Evolutionary conservation across 441 rosid species (phyloP).

Genomic region (Aquilaria agallochum): DNA sequence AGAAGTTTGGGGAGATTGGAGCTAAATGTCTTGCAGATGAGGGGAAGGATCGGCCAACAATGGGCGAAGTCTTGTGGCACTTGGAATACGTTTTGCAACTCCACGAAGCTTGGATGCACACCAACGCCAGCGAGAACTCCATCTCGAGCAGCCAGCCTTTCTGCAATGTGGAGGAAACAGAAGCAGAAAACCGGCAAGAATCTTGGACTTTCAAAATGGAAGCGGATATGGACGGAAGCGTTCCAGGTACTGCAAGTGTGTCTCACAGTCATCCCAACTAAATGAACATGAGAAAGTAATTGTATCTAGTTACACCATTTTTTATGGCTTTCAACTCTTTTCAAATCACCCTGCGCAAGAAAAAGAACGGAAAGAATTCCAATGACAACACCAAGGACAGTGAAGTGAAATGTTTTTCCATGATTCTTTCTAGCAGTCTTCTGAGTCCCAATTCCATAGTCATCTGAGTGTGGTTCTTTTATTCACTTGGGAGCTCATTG

Average conservation of each 20-base stretch:
- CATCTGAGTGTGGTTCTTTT: too few relatives aligned
- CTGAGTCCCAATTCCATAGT: too few relatives aligned
- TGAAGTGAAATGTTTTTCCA: too few relatives aligned
- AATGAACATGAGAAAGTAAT: conserved; percentile 6
- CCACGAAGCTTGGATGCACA: conserved; percentile 64
- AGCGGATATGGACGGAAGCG: neutral
- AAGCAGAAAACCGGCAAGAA: conserved; percentile 15
- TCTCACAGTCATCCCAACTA: neutral
- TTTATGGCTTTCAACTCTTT: conserved; percentile 23
- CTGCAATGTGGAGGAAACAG: conserved; percentile 23
- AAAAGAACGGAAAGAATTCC: too few relatives aligned
- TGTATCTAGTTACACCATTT: conserved; percentile 7
- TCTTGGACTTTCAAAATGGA: conserved; percentile 15
- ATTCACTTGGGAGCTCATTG: too few relatives aligned
- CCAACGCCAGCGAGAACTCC: conserved; percentile 29
- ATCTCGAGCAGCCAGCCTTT: conserved; percentile 31
- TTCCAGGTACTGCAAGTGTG: conserved; percentile 6
- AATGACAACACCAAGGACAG: too few relatives aligned
- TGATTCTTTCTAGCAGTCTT: too few relatives aligned
- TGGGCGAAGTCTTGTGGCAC: conserved; percentile 91
- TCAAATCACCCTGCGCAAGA: too few relatives aligned
- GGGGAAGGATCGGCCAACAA: conserved; percentile 74
- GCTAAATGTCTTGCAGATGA: conserved; percentile 85
- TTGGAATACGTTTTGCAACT: conserved; percentile 79
- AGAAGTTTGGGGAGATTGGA: conserved; percentile 81